Conservation (phyloP, 139 green algal genomes). For the Zygnema cylindricum region DNA sequence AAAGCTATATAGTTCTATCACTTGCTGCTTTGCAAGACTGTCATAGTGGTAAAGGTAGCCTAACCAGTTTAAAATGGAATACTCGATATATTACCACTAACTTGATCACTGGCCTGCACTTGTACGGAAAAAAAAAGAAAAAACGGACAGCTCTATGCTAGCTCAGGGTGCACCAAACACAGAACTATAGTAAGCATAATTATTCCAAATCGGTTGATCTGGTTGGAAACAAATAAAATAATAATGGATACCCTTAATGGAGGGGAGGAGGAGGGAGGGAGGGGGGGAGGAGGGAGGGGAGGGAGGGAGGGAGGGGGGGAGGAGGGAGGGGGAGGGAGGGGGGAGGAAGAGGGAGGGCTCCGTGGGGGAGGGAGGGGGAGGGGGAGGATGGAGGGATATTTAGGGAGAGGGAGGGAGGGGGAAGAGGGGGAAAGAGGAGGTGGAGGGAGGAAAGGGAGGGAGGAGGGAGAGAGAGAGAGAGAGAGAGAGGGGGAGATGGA, state of each 20-base stretch:
- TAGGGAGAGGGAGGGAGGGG: not conserved
- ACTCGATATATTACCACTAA: too few species aligned
- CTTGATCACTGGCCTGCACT: too few species aligned
- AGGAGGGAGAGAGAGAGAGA: not conserved
- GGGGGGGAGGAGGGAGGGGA: slow-evolving; percentile 22
- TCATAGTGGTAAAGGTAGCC: too few species aligned
- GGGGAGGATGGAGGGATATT: not conserved
- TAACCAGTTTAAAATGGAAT: too few species aligned
- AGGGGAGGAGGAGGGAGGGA: slow-evolving; percentile 15
- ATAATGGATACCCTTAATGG: not conserved
- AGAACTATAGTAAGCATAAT: too few species aligned
- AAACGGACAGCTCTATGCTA: too few species aligned
- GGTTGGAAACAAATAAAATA: too few species aligned
- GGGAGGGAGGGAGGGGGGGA: not conserved
- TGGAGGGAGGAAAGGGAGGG: not conserved
- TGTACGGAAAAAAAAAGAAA: too few species aligned
- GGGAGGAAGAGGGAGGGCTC: not conserved
- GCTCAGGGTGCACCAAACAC: too few species aligned
- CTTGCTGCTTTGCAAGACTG: not conserved
- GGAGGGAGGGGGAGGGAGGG: not conserved
- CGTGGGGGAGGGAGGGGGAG: not conserved
- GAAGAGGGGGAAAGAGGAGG: not conserved
- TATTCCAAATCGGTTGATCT: too few species aligned
- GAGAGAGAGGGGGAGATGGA: not conserved
- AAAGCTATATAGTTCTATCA: slow-evolving; percentile 4